phyloP scores from a whole-genome alignment of 768 basidiomycete species.

The Mycena indigotica region DNA sequence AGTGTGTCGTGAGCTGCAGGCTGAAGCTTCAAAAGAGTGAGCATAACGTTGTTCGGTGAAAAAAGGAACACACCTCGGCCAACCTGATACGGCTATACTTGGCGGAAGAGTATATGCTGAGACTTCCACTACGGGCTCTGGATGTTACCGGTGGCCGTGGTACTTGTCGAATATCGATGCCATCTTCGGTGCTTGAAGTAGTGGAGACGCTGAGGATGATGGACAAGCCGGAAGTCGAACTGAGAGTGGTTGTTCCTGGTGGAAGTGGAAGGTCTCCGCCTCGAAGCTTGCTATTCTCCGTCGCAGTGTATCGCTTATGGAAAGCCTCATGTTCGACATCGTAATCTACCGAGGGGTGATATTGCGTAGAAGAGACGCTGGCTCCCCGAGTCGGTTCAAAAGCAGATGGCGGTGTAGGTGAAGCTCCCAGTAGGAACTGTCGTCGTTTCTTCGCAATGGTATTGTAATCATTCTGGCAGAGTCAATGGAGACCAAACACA shows the following conservation, averaged over 20 bases:
- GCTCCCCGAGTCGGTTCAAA: slow-evolving; percentile 56
- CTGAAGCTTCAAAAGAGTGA: slow-evolving; percentile 16
- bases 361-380: slow-evolving; percentile 51
- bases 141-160: slow-evolving; percentile 36
- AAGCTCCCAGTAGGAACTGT: too few relatives aligned
- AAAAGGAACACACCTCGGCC: slow-evolving; percentile 24
- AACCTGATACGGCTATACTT: slow-evolving; percentile 37
- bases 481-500: too few relatives aligned
- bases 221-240: slow-evolving; percentile 40
- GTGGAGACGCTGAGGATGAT: slow-evolving; percentile 40
- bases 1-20: slow-evolving; percentile 33
- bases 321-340: slow-evolving; percentile 55
- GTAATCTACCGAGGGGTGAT: slow-evolving; percentile 47
- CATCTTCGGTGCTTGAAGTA: slow-evolving; percentile 40
- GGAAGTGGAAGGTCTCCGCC: slow-evolving; percentile 63
- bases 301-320: slow-evolving; percentile 17
- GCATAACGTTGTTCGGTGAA: slow-evolving; percentile 1
- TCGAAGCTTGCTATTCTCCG: slow-evolving; percentile 35
- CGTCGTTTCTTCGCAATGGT: too few relatives aligned
- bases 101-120: slow-evolving; percentile 46
- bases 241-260: slow-evolving; percentile 53
- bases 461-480: too few relatives aligned
- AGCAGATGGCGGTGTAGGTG: too few relatives aligned
- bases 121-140: slow-evolving; percentile 62
- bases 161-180: slow-evolving; percentile 38